Conservation (phyloP, 371 early-diverging fungal genomes). For the Mortierella sp. region DNA sequence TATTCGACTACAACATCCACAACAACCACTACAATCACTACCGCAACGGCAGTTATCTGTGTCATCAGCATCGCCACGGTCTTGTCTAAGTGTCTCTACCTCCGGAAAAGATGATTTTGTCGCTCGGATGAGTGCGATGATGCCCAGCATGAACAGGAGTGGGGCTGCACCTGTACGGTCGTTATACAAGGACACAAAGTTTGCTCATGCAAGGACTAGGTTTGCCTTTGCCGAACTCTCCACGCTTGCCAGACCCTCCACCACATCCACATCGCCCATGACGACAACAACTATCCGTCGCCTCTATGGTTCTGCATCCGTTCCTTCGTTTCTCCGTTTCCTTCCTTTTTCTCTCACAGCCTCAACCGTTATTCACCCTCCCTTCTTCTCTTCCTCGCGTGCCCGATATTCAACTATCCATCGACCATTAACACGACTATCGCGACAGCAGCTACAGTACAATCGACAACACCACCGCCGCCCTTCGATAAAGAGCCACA, state of each 20-base stretch:
- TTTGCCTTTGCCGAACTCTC: background rate
- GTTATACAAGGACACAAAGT: too few relatives aligned
- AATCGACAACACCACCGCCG: background rate
- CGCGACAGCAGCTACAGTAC: background rate
- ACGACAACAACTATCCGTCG: background rate
- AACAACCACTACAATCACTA: too few relatives aligned
- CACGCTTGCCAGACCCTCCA: background rate
- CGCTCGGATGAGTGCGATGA: too few relatives aligned
- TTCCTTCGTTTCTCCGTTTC: background rate
- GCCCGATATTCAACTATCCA: constrained; percentile 23
- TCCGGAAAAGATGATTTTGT: too few relatives aligned
- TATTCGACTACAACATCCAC: too few relatives aligned
- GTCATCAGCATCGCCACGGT: too few relatives aligned
- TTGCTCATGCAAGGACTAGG: background rate
- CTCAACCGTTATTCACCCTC: constrained; percentile 5
- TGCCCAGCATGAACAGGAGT: too few relatives aligned
- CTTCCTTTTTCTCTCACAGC: background rate
- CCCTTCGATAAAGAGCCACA: background rate
- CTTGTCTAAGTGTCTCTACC: too few relatives aligned
- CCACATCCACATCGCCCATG: background rate
- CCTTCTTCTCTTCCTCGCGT: background rate
- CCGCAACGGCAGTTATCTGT: too few relatives aligned
- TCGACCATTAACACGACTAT: background rate
- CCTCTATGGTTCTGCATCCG: background rate
- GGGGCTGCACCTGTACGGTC: too few relatives aligned